phyloP scores from a whole-genome alignment of 2,329 filamentous ascomycete genomes.

The Sordariomycetes sp. region DNA sequence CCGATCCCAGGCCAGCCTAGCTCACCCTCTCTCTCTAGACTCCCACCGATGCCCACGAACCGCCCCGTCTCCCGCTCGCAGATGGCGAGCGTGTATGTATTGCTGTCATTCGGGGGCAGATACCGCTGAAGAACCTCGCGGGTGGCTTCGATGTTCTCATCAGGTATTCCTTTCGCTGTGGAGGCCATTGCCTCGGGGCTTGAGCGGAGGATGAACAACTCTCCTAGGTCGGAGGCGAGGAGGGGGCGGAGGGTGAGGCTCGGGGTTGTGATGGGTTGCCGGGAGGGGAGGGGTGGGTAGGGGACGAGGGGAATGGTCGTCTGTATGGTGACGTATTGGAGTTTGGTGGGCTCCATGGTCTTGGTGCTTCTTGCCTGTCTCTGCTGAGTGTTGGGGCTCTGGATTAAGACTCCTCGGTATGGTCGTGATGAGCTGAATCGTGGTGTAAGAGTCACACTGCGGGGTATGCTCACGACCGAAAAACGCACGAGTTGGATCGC shows the following conservation, averaged over 20 bases:
- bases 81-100: conserved; percentile 44
- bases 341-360: conserved; percentile 1
- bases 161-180: conserved; percentile 27
- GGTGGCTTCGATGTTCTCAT: conserved; percentile 30
- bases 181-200: conserved; percentile 50
- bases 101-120: conserved; percentile 33
- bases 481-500: too few species aligned
- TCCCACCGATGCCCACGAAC: conserved; percentile 36
- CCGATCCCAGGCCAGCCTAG: conserved; percentile 45
- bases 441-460: too few species aligned
- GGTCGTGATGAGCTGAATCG: too few species aligned
- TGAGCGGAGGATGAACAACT: conserved; percentile 36
- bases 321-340: conserved; percentile 24
- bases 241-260: conserved; percentile 42
- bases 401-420: too few species aligned
- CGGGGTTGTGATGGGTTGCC: conserved; percentile 29
- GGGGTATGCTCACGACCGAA: too few species aligned
- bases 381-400: too few species aligned
- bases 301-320: conserved; percentile 31
- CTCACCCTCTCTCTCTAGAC: conserved; percentile 17
- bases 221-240: conserved; percentile 31
- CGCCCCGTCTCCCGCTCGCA: conserved; percentile 30
- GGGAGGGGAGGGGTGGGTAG: conserved; percentile 23
- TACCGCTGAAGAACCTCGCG: conserved; percentile 21
- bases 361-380: too few species aligned